phyloP scores from a whole-genome alignment of 148 eudicot genomes.

The Silene conica region DNA sequence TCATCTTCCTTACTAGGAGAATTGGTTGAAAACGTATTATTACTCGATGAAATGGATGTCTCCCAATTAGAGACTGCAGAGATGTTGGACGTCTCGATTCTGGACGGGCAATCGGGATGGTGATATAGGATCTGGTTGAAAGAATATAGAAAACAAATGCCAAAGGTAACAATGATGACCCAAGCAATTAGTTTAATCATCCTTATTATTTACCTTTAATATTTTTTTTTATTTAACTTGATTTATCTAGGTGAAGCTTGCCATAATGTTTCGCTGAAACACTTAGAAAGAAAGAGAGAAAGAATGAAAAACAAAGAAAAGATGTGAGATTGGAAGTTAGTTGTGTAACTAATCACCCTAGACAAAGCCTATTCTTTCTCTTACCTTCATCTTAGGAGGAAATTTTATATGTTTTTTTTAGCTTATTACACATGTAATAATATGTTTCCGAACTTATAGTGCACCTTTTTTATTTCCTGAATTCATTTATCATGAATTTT shows the following conservation, averaged over 20 bases:
- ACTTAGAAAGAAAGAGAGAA: conserved; percentile 14
- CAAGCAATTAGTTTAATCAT: conserved; percentile 32
- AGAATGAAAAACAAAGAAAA: background rate
- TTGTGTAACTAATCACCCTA: conserved; percentile 21
- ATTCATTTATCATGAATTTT: background rate
- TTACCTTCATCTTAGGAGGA: conserved; percentile 6
- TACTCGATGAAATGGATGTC: background rate
- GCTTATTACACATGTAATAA: background rate
- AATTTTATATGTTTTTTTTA: background rate
- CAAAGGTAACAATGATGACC: conserved; percentile 29
- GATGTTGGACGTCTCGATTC: background rate
- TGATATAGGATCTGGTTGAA: conserved; percentile 34
- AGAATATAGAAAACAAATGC: conserved; percentile 43
- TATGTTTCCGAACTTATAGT: background rate
- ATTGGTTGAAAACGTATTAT: too few relatives aligned
- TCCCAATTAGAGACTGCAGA: too few relatives aligned
- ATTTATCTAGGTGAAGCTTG: background rate
- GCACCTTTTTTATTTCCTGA: background rate
- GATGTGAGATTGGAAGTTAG: conserved; percentile 12
- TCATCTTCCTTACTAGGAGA: background rate
- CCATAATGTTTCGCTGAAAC: conserved; percentile 19
- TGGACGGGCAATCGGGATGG: conserved; percentile 18
- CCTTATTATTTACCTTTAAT: too few relatives aligned
- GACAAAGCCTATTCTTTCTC: conserved; percentile 28
- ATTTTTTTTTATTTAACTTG: background rate